Percentiles rank a stretch among this genome's conserved stretches.
Conservation (phyloP, 2,329 filamentous ascomycete genomes). For the Chrysosporium keratinophilum region DNA sequence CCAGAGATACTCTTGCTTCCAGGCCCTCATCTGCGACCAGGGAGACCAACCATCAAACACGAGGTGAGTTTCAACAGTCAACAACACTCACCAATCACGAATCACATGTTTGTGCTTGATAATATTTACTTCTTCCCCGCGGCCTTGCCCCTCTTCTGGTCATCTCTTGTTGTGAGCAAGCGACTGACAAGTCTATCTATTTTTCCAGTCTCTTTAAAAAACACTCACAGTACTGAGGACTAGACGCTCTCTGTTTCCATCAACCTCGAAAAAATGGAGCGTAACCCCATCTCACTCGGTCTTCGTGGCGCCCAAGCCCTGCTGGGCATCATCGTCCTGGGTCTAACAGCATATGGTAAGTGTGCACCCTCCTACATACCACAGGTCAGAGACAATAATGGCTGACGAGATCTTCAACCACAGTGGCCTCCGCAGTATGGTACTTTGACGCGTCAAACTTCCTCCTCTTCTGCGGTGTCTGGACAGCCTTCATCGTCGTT, state of each 20-base stretch:
- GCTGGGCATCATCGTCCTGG: slow-evolving; percentile 64
- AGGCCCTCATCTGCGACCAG: background rate
- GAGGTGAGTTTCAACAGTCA: background rate
- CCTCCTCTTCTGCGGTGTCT: slow-evolving; percentile 67
- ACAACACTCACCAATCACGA: background rate
- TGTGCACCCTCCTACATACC: background rate
- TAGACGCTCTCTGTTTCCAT: background rate
- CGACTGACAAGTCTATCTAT: background rate
- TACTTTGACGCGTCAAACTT: slow-evolving; percentile 57
- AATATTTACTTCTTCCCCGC: background rate
- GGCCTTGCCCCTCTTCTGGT: background rate
- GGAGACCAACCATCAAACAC: too few relatives aligned
- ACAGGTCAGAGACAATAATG: slow-evolving; percentile 7
- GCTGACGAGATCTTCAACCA: slow-evolving; percentile 39
- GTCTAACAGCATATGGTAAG: slow-evolving; percentile 62
- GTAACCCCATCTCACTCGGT: slow-evolving; percentile 13
- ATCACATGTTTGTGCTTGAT: background rate
- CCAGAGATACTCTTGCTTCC: background rate
- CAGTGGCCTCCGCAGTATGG: slow-evolving; percentile 32
- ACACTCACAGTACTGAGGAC: background rate
- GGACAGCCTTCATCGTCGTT: slow-evolving; percentile 60
- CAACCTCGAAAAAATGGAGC: slow-evolving; percentile 4
- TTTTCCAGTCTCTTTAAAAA: background rate
- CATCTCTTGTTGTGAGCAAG: background rate
- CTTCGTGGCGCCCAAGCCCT: slow-evolving; percentile 56